Evolutionary conservation across 2,329 filamentous ascomycete genomes (phyloP).

Genomic region (Paecilomyces sp.): DNA sequence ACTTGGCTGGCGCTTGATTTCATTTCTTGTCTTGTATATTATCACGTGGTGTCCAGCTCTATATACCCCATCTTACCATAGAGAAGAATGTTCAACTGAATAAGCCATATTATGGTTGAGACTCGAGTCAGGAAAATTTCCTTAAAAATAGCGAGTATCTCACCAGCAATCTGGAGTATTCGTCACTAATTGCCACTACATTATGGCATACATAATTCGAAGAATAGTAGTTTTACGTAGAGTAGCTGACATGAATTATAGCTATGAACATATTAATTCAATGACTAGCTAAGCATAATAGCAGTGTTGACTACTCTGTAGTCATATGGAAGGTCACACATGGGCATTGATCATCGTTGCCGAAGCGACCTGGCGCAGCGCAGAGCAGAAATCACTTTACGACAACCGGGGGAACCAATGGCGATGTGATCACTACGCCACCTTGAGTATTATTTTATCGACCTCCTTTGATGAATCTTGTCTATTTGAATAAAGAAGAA

Average conservation of each 20-base stretch:
- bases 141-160: background rate
- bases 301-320: background rate
- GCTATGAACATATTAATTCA: too few species aligned
- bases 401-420: background rate
- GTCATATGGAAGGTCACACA: background rate
- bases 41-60: background rate
- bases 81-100: background rate
- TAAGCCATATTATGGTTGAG: background rate
- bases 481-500: too few species aligned
- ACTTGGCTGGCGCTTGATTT: background rate
- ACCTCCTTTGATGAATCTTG: background rate
- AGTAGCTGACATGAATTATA: background rate
- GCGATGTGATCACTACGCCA: background rate
- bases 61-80: background rate
- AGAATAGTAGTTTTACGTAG: background rate
- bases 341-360: background rate
- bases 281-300: background rate
- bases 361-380: background rate
- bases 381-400: background rate
- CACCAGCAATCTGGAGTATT: background rate
- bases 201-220: background rate
- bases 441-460: background rate
- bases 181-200: background rate
- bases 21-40: background rate
- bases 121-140: background rate